These are phyloP conservation scores for Gossypium stocksii DNA, from an alignment of 345 rosid species.

Conservation along the genomic window DNA sequence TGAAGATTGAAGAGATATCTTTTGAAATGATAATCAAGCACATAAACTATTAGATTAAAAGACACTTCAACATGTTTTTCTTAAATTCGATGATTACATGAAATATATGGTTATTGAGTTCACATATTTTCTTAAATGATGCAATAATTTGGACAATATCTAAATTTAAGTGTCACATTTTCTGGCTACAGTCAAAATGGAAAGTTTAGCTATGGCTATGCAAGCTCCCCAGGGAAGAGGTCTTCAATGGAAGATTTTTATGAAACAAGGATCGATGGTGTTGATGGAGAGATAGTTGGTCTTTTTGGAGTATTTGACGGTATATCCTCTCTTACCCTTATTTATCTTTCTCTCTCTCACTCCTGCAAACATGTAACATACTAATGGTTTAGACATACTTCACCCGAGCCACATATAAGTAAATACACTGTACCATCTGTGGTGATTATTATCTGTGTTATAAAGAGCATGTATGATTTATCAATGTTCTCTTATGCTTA, in stretches of 20 bases:
- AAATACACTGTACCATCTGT: background rate
- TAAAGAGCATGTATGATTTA: background rate
- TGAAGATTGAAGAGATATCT: background rate
- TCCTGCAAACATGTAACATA: background rate
- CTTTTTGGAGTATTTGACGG: constrained; percentile 99
- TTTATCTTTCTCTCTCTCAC: background rate
- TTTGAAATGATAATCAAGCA: background rate
- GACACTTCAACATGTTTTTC: background rate
- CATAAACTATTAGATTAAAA: background rate
- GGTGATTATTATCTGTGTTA: background rate
- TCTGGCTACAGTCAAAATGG: constrained; percentile 68
- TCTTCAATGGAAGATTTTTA: constrained; percentile 99
- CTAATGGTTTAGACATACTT: background rate
- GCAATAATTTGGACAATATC: background rate
- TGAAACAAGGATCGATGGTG: constrained; percentile 90
- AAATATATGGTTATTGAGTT: background rate
- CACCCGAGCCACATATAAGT: background rate
- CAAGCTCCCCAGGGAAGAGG: constrained; percentile 95
- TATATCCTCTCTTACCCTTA: constrained; percentile 27
- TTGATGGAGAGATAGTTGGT: constrained; percentile 91
- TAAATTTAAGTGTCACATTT: constrained; percentile 17
- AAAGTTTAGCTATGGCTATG: constrained; percentile 97
- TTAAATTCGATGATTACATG: background rate
- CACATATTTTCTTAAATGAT: background rate
- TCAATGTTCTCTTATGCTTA: background rate